Percentiles rank a stretch among this genome's conserved stretches.
Evolutionary conservation across 495 filamentous ascomycete species (phyloP).

Genomic region (Penicillium nucicola): DNA sequence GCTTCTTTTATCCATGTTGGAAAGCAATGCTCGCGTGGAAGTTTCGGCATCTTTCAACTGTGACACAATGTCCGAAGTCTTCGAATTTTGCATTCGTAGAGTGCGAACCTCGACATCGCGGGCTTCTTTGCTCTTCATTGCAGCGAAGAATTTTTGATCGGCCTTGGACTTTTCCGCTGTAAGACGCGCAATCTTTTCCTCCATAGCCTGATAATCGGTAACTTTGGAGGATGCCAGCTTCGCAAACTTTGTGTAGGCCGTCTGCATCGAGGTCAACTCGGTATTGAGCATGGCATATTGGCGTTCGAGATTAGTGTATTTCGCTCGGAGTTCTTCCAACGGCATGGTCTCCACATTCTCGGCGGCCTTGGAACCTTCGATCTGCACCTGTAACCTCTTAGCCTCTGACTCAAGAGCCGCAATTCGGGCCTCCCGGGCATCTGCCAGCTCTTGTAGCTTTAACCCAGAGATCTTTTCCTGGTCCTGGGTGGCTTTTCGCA

Average conservation of each 20-base stretch:
- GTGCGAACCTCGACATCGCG: conserved; percentile 72
- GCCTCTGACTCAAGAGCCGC: conserved; percentile 76
- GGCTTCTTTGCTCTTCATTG: conserved; percentile 88
- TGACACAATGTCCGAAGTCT: conserved; percentile 89
- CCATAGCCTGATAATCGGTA: conserved; percentile 64
- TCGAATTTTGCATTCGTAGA: conserved; percentile 74
- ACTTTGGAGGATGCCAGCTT: conserved; percentile 83
- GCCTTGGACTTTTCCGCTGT: conserved; percentile 91
- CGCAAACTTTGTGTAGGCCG: conserved; percentile 81
- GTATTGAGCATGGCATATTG: conserved; percentile 80
- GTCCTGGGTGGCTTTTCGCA: conserved; percentile 73
- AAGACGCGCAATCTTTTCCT: conserved; percentile 73
- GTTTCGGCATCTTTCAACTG: conserved; percentile 87
- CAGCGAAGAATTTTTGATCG: conserved; percentile 94
- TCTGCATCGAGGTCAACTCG: conserved; percentile 82
- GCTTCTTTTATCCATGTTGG: conserved; percentile 85
- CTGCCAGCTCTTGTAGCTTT: conserved; percentile 75
- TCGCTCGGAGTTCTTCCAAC: conserved; percentile 67
- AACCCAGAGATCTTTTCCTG: conserved; percentile 64
- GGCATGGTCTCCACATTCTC: conserved; percentile 41
- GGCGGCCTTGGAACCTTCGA: conserved; percentile 42
- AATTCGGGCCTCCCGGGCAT: conserved; percentile 71
- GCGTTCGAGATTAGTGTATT: conserved; percentile 68
- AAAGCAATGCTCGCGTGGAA: conserved; percentile 55
- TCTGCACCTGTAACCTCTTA: conserved; percentile 59